Conservation (phyloP, 768 basidiomycete genomes). For the Termitomyces sp. region DNA sequence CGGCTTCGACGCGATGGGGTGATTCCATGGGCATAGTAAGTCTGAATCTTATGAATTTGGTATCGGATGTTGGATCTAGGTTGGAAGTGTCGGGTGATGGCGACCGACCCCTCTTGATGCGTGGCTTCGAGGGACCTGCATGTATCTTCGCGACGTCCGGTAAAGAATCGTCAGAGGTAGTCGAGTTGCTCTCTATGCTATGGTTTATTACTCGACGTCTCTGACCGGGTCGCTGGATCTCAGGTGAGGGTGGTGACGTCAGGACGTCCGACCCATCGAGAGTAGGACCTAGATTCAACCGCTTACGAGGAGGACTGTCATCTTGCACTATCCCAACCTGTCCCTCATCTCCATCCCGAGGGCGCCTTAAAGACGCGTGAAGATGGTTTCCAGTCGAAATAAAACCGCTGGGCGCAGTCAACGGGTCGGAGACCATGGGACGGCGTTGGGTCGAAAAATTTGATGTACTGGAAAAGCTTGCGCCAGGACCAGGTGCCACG, state of each 20-base stretch:
- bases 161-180: conserved; percentile 70
- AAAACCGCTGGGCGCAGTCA: conserved; percentile 61
- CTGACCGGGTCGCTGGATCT: conserved; percentile 49
- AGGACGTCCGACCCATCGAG: conserved; percentile 33
- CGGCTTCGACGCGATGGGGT: conserved; percentile 48
- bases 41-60: conserved; percentile 54
- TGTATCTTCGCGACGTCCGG: conserved; percentile 41
- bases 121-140: conserved; percentile 45
- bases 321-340: conserved; percentile 41
- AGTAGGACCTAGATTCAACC: conserved; percentile 51
- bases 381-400: conserved; percentile 34
- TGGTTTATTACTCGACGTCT: conserved; percentile 38
- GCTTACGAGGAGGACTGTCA: conserved; percentile 71
- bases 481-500: conserved; percentile 37
- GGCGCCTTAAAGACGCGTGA: conserved; percentile 56
- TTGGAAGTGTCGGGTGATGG: conserved; percentile 24
- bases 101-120: conserved; percentile 51
- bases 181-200: conserved; percentile 40
- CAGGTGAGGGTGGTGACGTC: conserved; percentile 57
- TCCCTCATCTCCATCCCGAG: conserved; percentile 33
- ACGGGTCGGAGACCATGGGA: conserved; percentile 42
- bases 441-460: conserved; percentile 34
- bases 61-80: conserved; percentile 30
- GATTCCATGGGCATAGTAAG: conserved; percentile 56
- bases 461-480: conserved; percentile 34